Evolutionary conservation across 306 rosid species (phyloP).

Genomic region (Arachis stenosperma): DNA sequence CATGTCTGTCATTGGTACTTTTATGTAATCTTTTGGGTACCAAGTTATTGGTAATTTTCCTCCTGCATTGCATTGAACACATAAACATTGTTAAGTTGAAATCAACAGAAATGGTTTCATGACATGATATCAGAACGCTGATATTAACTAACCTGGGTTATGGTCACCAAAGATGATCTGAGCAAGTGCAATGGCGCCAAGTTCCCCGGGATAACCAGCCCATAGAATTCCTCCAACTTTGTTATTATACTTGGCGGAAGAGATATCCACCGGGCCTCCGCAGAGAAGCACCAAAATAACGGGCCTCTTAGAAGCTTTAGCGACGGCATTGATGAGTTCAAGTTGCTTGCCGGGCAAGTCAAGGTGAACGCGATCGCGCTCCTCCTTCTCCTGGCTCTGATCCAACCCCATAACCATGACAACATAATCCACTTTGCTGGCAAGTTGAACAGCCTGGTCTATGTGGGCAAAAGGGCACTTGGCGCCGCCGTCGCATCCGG

Average conservation of each 20-base stretch:
- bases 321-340: conserved; percentile 64
- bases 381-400: conserved; percentile 77
- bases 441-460: conserved; percentile 60
- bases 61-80: conserved; percentile 59
- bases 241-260: conserved; percentile 62
- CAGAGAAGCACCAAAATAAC: conserved; percentile 73
- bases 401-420: conserved; percentile 90
- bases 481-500: conserved; percentile 66
- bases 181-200: conserved; percentile 83
- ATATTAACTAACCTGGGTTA: conserved; percentile 64
- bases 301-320: conserved; percentile 69
- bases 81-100: neutral
- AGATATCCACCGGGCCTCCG: conserved; percentile 90
- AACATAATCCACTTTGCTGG: conserved; percentile 65
- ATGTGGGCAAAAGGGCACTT: conserved; percentile 59
- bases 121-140: neutral
- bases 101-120: too few relatives aligned
- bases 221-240: conserved; percentile 85
- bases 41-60: conserved; percentile 93
- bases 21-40: conserved; percentile 72
- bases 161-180: conserved; percentile 88
- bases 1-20: conserved; percentile 95
- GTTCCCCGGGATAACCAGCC: conserved; percentile 97
- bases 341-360: conserved; percentile 79
- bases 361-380: conserved; percentile 63